Base-by-base conservation (phyloP, 2,329 filamentous ascomycete species). In the Talaromyces sp. region DNA sequence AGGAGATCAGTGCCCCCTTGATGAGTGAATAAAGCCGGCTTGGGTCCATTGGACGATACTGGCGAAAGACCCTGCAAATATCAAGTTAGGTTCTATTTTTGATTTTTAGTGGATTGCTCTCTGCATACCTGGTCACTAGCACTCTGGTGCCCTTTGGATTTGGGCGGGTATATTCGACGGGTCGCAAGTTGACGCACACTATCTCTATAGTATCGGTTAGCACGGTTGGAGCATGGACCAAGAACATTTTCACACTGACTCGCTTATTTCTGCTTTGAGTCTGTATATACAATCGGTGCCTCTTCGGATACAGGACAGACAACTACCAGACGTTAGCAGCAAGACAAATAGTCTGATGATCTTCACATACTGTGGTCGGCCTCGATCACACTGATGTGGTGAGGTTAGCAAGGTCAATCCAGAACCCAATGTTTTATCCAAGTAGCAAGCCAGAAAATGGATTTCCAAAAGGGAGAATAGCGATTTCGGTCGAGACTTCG, bases 241-340 rank as follows among this genome's bases (percentile, higher is more conserved):
- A 57, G 32, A 25, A 32, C 4, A 7, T 1, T n/a, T 19, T 19
- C 22, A 32, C 42, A 58, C 59, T 13, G 17, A 63, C 62, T 63
- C 58, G 19, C 27, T 19, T 19, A 33, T 36, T 19, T 61, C 59
- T 47, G 62, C 62, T 49, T 58, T 63, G 30, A 63, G 53, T 22
- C 58, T 60, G 25, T 63, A 63, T 7, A 63, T 33, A n/a, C 62
- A 63, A 42, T 61, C 62, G 4, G 62, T 63, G 19, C 55, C 58
- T 56, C 59, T 47, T 33, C 62, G 55, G 59, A 63, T 63, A 57
- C 62, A 63, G 28, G 58, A 61, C 32, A 63, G 58, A 55, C 58
- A 63, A 51, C 62, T 63, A 28, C 22, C 32, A 36, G 42, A n/a
- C 4, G 32, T 19, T 22, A 27, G 22, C 27, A 25, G 36, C 2